Evolutionary conservation across 345 rosid species (phyloP), one percentile per base, ranked within the genome.

Genomic region (Sisymbrium altissimum): DNA sequence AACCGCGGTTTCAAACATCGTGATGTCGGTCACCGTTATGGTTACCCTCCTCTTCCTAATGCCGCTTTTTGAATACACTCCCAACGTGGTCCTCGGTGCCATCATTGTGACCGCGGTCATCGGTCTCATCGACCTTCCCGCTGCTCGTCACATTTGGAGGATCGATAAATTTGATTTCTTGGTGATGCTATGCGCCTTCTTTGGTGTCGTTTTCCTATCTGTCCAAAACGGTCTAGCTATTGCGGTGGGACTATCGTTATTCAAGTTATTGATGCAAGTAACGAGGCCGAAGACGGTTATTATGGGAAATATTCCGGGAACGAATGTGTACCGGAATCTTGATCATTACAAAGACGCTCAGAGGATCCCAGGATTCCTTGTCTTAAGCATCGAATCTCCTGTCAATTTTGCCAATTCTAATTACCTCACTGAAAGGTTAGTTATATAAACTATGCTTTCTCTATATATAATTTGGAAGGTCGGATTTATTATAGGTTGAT

Each of bases 41-140:
- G 97, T 95, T 41, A 82, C 99, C 0, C 88, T 95, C 1, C 93
- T 95, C 40, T 88, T 95, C 78, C 81, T 95, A 23, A 89, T 95
- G 97, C 99, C 99, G 0, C 83, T 95, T 18, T 95, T 95, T 75
- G 92, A 87, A 45, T 95, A 91, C 88, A 95, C 99, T 4, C 99
- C 99, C 3, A 90, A 92, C 49, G 88, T 95, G 1, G 96, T 92
- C 11, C 76, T 95, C 33, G 99, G 93, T 5, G 97, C 97, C 5
- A 95, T 95, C 79, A 95, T 95, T 0, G 93, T 88, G 10, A 82
- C 97, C 3, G 99, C 99, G 2, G 99, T 95, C 12, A 73, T 92
- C 50, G 97, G 97, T 72, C 93, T 95, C n/a, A 84, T 95, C 6
- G 99, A 95, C 76, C 36, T 95, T 54, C 96, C 97, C 0, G 92